Conservation (phyloP, 2,329 filamentous ascomycete species). For the Penicillium sp. region DNA sequence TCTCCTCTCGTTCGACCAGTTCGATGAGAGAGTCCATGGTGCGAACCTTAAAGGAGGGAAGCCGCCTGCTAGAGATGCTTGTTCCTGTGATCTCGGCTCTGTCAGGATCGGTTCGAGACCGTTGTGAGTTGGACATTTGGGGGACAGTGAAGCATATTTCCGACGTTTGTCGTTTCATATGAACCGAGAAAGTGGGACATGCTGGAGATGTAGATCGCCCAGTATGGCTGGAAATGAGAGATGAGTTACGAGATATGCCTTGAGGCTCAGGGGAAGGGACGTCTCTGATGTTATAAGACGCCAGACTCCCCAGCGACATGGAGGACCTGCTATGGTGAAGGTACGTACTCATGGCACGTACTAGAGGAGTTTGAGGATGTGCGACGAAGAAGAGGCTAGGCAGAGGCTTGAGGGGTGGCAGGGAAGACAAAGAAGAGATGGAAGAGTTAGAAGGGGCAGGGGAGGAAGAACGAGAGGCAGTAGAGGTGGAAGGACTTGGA, state of each 20-base stretch:
- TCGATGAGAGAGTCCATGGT: background rate
- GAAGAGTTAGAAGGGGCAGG: background rate
- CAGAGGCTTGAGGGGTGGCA: background rate
- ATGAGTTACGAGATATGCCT: background rate
- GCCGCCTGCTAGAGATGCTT: background rate
- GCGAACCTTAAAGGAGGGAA: too few species aligned
- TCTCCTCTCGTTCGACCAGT: background rate
- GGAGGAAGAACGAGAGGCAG: background rate
- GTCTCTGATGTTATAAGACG: background rate
- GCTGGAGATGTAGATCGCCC: background rate
- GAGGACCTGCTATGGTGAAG: too few species aligned
- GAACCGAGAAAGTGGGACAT: background rate
- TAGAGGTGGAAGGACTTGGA: background rate
- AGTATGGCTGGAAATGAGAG: background rate
- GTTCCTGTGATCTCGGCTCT: background rate
- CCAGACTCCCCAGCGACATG: background rate
- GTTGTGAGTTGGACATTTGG: background rate
- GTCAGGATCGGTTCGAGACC: too few species aligned
- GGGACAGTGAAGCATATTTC: background rate
- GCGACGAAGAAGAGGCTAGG: background rate
- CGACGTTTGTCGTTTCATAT: background rate
- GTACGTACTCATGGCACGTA: background rate
- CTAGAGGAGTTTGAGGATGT: background rate
- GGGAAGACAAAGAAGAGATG: background rate
- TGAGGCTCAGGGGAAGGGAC: background rate